Evolutionary conservation across 495 filamentous ascomycete genomes (phyloP), one percentile per base, ranked within the genome.

Genomic region (Neurospora africana): DNA sequence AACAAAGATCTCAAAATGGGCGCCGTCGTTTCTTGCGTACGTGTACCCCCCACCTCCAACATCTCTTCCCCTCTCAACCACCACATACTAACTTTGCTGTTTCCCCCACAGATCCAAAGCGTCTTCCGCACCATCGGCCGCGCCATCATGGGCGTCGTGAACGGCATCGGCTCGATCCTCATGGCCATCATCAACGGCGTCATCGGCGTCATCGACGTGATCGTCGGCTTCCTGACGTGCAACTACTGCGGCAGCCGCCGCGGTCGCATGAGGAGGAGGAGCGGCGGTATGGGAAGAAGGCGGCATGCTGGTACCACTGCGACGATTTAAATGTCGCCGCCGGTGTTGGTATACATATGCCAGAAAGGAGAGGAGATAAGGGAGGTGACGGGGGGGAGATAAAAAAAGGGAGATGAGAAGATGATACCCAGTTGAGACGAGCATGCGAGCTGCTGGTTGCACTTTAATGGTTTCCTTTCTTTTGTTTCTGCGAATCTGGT

Each of bases 1-100:
- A 27, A 30, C 23, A 61, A 61, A 8, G 35, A 43, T 8, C 2
- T 79, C 85, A 92, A 84, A 79, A 98, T 98, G 95, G 95, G 95
- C 84, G 94, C 92, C 83, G 92, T 98, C 81, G 87, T 96, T 73
- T 97, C 93, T 82, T 97, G 95, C 77, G 95, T 98, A 94, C 76
- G 93, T 90, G 72, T 35, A 6, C 41, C 69, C 68, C 68, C 35
- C 13, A 27, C 43, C 3, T 23, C 21, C 9, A 58, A 15, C 69
- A 43, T 36, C 15, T 44, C 43, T 27, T 35, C 19, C 72, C 71
- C 30, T 33, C 41, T 44, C 21, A 38, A 40, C 68, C 53, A 67
- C 27, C 67, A 37, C 69, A 68, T 44, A 36, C 72, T 78, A 75
- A 80, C 76, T 11, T 2, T 11, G 5, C n/a, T n/a, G n/a, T n/a